These are phyloP conservation scores for Letharia lupina DNA, from an alignment of 495 filamentous ascomycete species.

Conservation along the genomic window DNA sequence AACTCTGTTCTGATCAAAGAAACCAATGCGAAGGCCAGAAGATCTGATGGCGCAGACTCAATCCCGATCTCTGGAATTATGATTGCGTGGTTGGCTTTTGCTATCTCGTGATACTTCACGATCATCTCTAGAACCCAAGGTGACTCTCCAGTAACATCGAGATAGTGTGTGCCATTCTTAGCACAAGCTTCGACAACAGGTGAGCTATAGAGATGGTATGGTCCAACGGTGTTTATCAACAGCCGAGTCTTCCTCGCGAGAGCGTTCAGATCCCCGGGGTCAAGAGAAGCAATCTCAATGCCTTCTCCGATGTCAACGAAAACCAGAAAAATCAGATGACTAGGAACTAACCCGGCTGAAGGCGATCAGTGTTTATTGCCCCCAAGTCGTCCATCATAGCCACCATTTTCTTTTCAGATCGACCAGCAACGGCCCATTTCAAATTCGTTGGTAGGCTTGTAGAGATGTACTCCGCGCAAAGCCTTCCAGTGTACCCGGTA, in stretches of 20 bases:
- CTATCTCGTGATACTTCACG: conserved; percentile 65
- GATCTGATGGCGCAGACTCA: conserved; percentile 78
- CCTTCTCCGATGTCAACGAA: conserved; percentile 32
- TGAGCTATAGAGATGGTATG: conserved; percentile 70
- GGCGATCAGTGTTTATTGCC: conserved; percentile 58
- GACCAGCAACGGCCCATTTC: conserved; percentile 86
- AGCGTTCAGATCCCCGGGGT: conserved; percentile 49
- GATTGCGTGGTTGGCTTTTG: conserved; percentile 67
- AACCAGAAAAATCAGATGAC: background rate
- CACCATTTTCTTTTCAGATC: conserved; percentile 65
- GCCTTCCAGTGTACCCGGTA: conserved; percentile 77
- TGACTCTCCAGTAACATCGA: conserved; percentile 83
- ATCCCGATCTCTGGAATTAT: conserved; percentile 81
- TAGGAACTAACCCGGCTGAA: conserved; percentile 49
- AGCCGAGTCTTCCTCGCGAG: conserved; percentile 68
- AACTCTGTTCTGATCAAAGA: conserved; percentile 53
- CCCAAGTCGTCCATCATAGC: conserved; percentile 56
- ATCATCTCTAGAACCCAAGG: conserved; percentile 76
- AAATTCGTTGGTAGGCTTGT: conserved; percentile 65
- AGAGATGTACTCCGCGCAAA: conserved; percentile 69
- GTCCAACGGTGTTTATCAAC: conserved; percentile 78
- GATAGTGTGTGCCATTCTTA: conserved; percentile 78
- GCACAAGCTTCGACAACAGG: conserved; percentile 84
- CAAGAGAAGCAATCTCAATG: conserved; percentile 58
- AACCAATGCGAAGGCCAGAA: conserved; percentile 64